Evolutionary conservation across 2,329 filamentous ascomycete genomes (phyloP).

Genomic region (Neonectria faginata): DNA sequence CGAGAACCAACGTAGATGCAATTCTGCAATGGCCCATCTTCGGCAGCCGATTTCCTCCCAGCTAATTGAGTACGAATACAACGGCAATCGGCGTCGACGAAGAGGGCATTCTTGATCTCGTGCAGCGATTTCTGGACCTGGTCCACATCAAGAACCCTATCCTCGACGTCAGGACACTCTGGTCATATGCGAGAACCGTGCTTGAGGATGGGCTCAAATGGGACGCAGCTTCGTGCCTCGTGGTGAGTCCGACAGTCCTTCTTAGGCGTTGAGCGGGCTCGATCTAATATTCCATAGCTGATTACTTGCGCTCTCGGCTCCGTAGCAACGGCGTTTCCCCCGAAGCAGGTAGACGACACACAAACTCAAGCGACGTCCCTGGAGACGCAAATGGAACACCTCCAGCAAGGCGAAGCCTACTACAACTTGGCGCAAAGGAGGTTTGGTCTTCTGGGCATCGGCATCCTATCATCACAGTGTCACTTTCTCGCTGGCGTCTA

Average conservation of each 20-base stretch:
- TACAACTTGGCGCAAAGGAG: constrained; percentile 44
- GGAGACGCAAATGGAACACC: constrained; percentile 5
- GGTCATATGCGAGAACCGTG: constrained; percentile 37
- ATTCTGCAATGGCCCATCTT: not conserved
- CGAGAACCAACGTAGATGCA: not conserved
- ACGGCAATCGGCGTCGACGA: constrained; percentile 30
- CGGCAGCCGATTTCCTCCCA: not conserved
- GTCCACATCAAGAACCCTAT: constrained; percentile 46
- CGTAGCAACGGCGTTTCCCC: constrained; percentile 35
- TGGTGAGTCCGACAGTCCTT: constrained; percentile 10
- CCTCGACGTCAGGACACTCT: constrained; percentile 36
- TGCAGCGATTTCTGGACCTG: constrained; percentile 42
- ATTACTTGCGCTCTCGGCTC: constrained; percentile 40
- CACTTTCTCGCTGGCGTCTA: constrained; percentile 55
- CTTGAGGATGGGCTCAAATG: constrained; percentile 41
- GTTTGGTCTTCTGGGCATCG: constrained; percentile 41
- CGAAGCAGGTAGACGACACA: not conserved
- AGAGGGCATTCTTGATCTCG: constrained; percentile 39
- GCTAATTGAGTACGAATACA: not conserved
- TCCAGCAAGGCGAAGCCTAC: constrained; percentile 40
- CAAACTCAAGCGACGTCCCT: not conserved
- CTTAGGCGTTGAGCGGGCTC: not conserved
- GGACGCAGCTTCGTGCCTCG: constrained; percentile 41
- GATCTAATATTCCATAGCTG: constrained; percentile 19
- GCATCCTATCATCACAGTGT: constrained; percentile 52